Evolutionary conservation across 2,329 filamentous ascomycete species (phyloP).

Genomic region (Xylaria sp.): DNA sequence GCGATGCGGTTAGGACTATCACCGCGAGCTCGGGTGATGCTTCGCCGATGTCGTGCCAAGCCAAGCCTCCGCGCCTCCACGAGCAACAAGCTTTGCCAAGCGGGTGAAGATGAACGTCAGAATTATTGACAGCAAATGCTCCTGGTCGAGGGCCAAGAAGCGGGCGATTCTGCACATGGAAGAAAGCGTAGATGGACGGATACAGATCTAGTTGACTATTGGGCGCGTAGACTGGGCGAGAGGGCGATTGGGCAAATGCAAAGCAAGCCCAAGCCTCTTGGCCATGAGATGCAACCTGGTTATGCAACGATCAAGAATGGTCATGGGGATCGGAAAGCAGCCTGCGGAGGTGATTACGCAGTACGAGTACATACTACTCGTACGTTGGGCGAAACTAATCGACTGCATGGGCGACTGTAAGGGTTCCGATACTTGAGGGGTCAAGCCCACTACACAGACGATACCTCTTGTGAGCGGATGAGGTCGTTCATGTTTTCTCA

Average conservation of each 20-base stretch:
- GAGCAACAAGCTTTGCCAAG: slow-evolving; percentile 37
- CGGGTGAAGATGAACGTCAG: slow-evolving; percentile 16
- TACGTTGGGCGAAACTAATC: not conserved
- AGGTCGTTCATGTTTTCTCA: too few species aligned
- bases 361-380: not conserved
- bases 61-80: slow-evolving; percentile 28
- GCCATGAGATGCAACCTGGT: slow-evolving; percentile 10
- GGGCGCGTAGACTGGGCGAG: not conserved
- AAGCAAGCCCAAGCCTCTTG: slow-evolving; percentile 10
- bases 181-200: not conserved
- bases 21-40: not conserved
- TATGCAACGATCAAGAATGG: slow-evolving; percentile 7
- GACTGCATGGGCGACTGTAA: not conserved
- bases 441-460: too few species aligned
- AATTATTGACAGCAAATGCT: slow-evolving; percentile 9
- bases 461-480: too few species aligned
- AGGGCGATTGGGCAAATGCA: not conserved
- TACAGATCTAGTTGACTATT: not conserved
- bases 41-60: slow-evolving; percentile 23
- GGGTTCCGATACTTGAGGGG: too few species aligned
- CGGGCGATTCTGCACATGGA: not conserved
- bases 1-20: not conserved
- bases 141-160: slow-evolving; percentile 2
- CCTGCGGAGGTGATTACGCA: not conserved
- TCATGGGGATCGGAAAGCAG: slow-evolving; percentile 13